Evolutionary conservation across 305 asterid species (phyloP).

Genomic region (Fraxinus dipetala): DNA sequence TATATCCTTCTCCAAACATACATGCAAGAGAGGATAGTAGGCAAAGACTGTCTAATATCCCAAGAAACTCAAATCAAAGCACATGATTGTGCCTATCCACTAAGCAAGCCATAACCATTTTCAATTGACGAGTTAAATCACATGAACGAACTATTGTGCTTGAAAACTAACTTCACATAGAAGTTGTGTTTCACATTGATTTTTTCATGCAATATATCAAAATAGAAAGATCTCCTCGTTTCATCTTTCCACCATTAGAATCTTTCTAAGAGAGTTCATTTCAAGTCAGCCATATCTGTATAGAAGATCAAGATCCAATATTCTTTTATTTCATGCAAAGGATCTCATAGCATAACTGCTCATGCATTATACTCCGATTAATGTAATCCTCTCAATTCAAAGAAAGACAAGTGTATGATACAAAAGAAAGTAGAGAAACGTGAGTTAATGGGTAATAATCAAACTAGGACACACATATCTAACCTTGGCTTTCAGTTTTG

Average conservation of each 20-base stretch:
- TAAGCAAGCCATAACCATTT: neutral
- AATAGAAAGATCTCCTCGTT: neutral
- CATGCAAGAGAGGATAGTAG: neutral
- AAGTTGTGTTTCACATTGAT: neutral
- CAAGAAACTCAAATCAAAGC: slow-evolving; percentile 13
- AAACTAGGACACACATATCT: neutral
- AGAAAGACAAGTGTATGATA: neutral
- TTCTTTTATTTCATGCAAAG: neutral
- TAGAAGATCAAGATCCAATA: neutral
- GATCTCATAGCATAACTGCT: neutral
- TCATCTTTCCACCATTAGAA: neutral
- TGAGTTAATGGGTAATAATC: neutral
- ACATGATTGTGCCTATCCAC: neutral
- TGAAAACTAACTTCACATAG: neutral
- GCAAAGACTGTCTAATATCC: slow-evolving; percentile 12
- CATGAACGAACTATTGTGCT: neutral
- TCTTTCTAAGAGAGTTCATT: neutral
- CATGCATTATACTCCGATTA: neutral
- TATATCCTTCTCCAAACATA: slow-evolving; percentile 3
- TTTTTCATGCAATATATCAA: neutral
- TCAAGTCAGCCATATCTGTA: neutral
- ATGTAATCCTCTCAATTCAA: neutral
- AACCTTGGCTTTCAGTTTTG: neutral
- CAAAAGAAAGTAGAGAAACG: neutral
- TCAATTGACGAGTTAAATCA: neutral